A percentile compares a stretch with the other conserved stretches of the same genome.
Conservation (phyloP, 169 alveolate species). For the Plasmodium billcollinsi region DNA sequence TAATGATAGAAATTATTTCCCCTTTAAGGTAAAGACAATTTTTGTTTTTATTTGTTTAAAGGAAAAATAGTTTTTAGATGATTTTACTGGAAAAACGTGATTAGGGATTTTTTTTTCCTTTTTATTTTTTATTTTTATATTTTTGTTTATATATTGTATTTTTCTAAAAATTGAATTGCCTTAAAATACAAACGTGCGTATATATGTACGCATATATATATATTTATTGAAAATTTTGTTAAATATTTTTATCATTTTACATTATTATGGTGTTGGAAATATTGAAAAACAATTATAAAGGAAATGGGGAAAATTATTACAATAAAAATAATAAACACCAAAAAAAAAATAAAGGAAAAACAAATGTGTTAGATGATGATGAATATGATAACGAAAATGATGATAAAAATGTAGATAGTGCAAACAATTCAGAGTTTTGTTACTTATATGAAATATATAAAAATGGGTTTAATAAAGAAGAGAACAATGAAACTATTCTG, state of each 20-base stretch:
- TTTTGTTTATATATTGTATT: conserved; percentile 17
- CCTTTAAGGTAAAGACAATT: conserved; percentile 42
- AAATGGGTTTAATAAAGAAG: conserved; percentile 5
- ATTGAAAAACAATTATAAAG: conserved; percentile 57
- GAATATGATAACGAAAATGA: conserved; percentile 49
- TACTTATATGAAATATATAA: conserved; percentile 15
- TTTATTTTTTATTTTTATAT: conserved; percentile 1
- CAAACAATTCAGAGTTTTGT: conserved; percentile 25
- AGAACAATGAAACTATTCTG: background rate
- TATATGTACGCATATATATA: conserved; percentile 13
- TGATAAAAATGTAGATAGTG: conserved; percentile 39
- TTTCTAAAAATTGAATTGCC: conserved; percentile 8
- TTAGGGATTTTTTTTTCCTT: conserved; percentile 5
- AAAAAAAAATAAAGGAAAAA: conserved; percentile 28
- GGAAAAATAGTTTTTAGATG: conserved; percentile 48
- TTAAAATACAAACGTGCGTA: conserved; percentile 11
- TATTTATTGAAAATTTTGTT: conserved; percentile 18
- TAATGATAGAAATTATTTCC: conserved; percentile 6
- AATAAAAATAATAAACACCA: conserved; percentile 36
- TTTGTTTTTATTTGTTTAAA: conserved; percentile 26
- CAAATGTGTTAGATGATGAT: conserved; percentile 22
- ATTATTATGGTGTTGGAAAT: conserved; percentile 56
- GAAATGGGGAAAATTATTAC: conserved; percentile 60
- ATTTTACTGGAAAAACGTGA: conserved; percentile 18
- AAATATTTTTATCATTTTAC: conserved; percentile 5